phyloP scores from a whole-genome alignment of 176 grass and related monocot genomes.

The Oryza meridionalis region DNA sequence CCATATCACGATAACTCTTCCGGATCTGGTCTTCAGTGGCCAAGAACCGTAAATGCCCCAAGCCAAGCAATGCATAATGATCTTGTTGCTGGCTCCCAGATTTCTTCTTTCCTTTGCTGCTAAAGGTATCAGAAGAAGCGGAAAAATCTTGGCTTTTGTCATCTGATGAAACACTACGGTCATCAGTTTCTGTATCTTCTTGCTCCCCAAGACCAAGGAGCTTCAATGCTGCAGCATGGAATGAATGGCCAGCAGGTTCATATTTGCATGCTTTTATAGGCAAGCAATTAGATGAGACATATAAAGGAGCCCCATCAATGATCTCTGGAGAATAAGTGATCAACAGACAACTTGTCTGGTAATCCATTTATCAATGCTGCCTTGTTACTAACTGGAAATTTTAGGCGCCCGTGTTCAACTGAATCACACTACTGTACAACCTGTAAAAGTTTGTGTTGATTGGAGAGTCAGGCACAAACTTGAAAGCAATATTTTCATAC shows the following conservation, averaged over 20 bases:
- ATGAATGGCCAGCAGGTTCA: conserved; percentile 92
- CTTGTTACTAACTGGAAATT: conserved; percentile 4
- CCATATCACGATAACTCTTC: conserved; percentile 91
- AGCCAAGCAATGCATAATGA: conserved; percentile 90
- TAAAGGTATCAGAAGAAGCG: conserved; percentile 69
- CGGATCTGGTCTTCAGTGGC: conserved; percentile 96
- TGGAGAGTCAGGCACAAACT: not conserved
- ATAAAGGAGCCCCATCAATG: conserved; percentile 65
- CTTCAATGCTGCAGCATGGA: conserved; percentile 81
- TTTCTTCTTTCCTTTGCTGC: conserved; percentile 94
- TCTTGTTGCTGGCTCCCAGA: conserved; percentile 89
- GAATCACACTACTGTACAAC: conserved; percentile 2
- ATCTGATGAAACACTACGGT: conserved; percentile 79
- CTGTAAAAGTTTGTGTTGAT: conserved; percentile 33
- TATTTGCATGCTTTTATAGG: conserved; percentile 79
- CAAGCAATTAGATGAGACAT: conserved; percentile 81
- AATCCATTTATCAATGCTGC: conserved; percentile 50
- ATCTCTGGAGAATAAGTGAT: conserved; percentile 83
- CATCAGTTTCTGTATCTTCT: conserved; percentile 77
- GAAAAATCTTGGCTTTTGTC: conserved; percentile 71
- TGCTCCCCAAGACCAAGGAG: conserved; percentile 69
- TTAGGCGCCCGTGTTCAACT: conserved; percentile 5
- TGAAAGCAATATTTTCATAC: not conserved
- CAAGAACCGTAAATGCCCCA: conserved; percentile 84
- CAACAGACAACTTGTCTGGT: conserved; percentile 47